Evolutionary conservation across 768 basidiomycete species (phyloP).

Genomic region (Suillus luteus): DNA sequence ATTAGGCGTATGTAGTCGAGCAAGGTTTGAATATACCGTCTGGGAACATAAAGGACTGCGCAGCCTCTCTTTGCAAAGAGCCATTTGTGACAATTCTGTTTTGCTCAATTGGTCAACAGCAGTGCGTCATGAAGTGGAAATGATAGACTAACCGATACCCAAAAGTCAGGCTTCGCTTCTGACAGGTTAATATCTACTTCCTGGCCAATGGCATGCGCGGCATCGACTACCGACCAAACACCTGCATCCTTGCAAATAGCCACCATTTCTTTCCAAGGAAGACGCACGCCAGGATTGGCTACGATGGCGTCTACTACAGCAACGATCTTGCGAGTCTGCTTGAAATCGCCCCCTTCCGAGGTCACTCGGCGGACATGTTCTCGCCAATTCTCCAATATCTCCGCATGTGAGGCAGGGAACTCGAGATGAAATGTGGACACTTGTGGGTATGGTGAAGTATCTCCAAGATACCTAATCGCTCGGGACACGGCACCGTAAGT

Average conservation of each 20-base stretch:
- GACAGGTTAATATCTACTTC: conserved; percentile 61
- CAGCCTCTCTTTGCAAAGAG: conserved; percentile 67
- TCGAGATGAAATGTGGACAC: conserved; percentile 49
- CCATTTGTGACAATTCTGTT: conserved; percentile 90
- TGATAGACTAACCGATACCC: conserved; percentile 60
- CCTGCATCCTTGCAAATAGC: conserved; percentile 61
- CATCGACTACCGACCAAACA: conserved; percentile 73
- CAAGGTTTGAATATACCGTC: conserved; percentile 36
- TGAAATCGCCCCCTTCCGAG: conserved; percentile 19
- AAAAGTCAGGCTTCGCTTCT: conserved; percentile 68
- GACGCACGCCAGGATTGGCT: conserved; percentile 57
- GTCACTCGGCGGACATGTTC: conserved; percentile 36
- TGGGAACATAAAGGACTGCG: conserved; percentile 76
- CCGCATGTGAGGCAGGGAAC: conserved; percentile 58
- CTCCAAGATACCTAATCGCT: conserved; percentile 56
- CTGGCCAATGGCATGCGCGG: conserved; percentile 78
- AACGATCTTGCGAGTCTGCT: conserved; percentile 51
- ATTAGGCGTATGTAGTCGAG: not conserved
- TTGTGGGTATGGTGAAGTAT: conserved; percentile 55
- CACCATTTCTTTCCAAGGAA: conserved; percentile 77
- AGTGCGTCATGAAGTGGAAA: not conserved
- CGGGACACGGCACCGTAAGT: conserved; percentile 59
- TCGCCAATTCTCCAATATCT: conserved; percentile 54
- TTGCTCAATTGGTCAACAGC: not conserved
- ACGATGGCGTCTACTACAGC: conserved; percentile 71